Percentiles rank a stretch among this genome's conserved stretches.
Conservation (phyloP, 2,329 filamentous ascomycete species). For the Fusarium domesticum region DNA sequence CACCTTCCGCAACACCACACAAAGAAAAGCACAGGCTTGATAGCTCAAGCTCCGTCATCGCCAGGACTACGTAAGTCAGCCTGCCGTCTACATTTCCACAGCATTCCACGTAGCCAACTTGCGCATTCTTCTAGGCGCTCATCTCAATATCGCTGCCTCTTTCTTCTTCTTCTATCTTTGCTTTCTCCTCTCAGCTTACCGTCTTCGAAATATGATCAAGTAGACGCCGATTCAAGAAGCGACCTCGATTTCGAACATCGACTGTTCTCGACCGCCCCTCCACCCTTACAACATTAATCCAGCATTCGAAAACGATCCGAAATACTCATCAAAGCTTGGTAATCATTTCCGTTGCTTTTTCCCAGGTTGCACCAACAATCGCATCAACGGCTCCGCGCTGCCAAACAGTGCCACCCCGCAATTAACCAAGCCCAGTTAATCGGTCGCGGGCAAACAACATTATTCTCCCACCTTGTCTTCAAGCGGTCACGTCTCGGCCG, state of each 20-base stretch:
- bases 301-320: not conserved
- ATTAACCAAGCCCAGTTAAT: conserved; percentile 1
- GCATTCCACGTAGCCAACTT: conserved; percentile 14
- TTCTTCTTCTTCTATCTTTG: not conserved
- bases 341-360: not conserved
- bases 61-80: conserved; percentile 23
- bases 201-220: not conserved
- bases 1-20: not conserved
- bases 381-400: not conserved
- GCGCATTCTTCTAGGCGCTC: conserved; percentile 7
- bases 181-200: not conserved
- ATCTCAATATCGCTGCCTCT: not conserved
- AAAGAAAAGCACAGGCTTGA: not conserved
- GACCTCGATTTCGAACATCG: not conserved
- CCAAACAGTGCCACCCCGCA: conserved; percentile 16
- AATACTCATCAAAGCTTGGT: not conserved
- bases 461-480: conserved; percentile 6
- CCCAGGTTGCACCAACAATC: not conserved
- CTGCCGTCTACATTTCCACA: conserved; percentile 11
- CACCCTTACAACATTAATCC: not conserved
- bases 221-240: not conserved
- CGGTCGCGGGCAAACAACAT: conserved; percentile 1
- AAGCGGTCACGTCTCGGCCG: no score
- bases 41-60: conserved; percentile 17
- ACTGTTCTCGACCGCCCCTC: not conserved